Base-by-base conservation (phyloP, 2,329 filamentous ascomycete genomes). In the Paraphoma sp. region DNA sequence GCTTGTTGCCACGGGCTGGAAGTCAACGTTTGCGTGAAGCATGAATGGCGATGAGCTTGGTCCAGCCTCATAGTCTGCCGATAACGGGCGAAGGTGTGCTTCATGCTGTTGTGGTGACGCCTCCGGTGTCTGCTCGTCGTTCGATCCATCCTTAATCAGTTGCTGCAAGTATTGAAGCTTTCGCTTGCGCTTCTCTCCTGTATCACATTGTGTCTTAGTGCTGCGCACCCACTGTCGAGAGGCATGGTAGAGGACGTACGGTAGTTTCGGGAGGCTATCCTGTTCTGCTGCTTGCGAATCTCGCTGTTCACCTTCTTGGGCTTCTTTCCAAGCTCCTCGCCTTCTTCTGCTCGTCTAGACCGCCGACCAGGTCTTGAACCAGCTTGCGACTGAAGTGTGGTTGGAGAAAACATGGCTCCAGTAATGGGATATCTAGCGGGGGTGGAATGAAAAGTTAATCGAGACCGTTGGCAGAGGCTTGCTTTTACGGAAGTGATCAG, bases 231-330 rank as follows among this genome's bases (percentile, higher is more conserved):
- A 9, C 18, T 36, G 43, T 28, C n/a, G 18, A 12, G n/a, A 23
- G 31, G 2, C 7, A 9, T 23, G 38, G 6, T 38, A 11, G n/a
- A 18, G 8, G 38, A 63, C 72, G 30, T 64, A 75, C 73, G 65
- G 55, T 76, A 76, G 40, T 76, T 76, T 17, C 72, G 70, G 16
- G 73, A 76, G 31, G 73, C 73, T 64, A 75, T 74, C 50, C 73
- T 67, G 38, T 76, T 76, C 51, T 76, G 73, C 51, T 73, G 72
- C 55, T 76, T 76, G 18, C 73, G 68, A 56, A 69, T 64, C 57
- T 76, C 73, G 57, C 73, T 76, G 47, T 76, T 75, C 46, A 63
- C 65, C 45, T 75, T 76, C 55, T 69, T 71, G 1, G 71, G 70
- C 48, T 70, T 75, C 54, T 65, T 59, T 9, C 48, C 59, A 11